Percentiles rank a stretch among this genome's conserved stretches.
These are phyloP conservation scores for Canariomyces notabilis DNA, from an alignment of 2,329 filamentous ascomycete species.

Conservation along the genomic window DNA sequence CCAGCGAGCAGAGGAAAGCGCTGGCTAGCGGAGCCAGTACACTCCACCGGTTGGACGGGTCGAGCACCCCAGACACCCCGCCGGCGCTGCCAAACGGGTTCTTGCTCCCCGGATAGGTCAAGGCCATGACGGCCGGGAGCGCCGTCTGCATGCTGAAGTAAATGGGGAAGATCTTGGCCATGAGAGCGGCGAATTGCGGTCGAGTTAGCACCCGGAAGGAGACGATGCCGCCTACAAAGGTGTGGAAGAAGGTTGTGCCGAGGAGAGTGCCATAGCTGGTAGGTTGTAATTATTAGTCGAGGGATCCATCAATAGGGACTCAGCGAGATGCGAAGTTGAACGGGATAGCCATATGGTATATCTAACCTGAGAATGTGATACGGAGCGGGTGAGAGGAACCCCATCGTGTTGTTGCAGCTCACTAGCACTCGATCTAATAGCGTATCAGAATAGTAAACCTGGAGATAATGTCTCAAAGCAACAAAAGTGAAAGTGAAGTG, in stretches of 20 bases:
- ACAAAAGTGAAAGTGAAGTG: too few species aligned
- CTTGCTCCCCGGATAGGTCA: conserved; percentile 70
- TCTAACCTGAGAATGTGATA: conserved; percentile 63
- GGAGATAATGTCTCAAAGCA: neutral
- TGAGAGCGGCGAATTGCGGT: conserved; percentile 74
- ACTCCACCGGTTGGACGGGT: conserved; percentile 54
- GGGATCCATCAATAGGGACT: neutral
- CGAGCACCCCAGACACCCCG: conserved; percentile 53
- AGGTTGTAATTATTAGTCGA: neutral
- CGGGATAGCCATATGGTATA: too few species aligned
- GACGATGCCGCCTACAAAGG: conserved; percentile 69
- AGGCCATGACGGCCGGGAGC: conserved; percentile 64
- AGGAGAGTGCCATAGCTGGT: conserved; percentile 79
- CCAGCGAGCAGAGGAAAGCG: conserved; percentile 64
- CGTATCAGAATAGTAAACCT: neutral
- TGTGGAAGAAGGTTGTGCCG: conserved; percentile 82
- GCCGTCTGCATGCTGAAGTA: conserved; percentile 84
- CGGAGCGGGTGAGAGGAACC: conserved; percentile 60
- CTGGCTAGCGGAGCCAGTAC: conserved; percentile 65
- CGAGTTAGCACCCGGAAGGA: conserved; percentile 73
- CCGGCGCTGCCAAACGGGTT: conserved; percentile 42
- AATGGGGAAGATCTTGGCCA: conserved; percentile 75
- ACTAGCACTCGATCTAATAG: too few species aligned
- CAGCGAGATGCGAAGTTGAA: neutral
- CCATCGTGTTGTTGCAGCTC: conserved; percentile 35